phyloP scores from a whole-genome alignment of 2,329 filamentous ascomycete genomes.

The Colletotrichum tropicicola region DNA sequence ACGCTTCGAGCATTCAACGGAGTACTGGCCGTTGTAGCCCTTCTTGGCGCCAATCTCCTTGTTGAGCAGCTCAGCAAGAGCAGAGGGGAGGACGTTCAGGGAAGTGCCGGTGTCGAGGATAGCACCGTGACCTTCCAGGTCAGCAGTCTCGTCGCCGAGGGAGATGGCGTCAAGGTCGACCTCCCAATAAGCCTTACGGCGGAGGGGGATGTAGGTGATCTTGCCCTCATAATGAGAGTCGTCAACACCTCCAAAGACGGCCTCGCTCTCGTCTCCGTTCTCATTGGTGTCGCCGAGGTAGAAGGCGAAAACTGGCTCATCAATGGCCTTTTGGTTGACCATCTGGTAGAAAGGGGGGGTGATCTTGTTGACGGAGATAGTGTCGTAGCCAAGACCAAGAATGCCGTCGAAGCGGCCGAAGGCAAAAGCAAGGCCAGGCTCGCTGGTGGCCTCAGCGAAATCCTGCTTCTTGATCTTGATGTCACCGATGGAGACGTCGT shows the following conservation, averaged over 20 bases:
- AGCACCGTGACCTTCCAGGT: conserved; percentile 93
- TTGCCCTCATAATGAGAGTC: conserved; percentile 83
- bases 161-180: conserved; percentile 93
- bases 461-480: conserved; percentile 87
- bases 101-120: conserved; percentile 99
- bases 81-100: conserved; percentile 90
- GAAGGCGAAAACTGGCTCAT: conserved; percentile 95
- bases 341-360: conserved; percentile 97
- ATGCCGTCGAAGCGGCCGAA: conserved; percentile 99
- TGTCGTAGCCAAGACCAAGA: conserved; percentile 91
- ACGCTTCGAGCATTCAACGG: conserved; percentile 87
- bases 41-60: conserved; percentile 98
- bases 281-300: conserved; percentile 82
- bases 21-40: conserved; percentile 96
- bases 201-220: conserved; percentile 91
- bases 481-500: conserved; percentile 88
- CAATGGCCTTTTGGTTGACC: conserved; percentile 87
- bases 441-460: conserved; percentile 95
- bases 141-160: conserved; percentile 85
- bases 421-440: conserved; percentile 96
- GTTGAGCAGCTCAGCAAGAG: conserved; percentile 95
- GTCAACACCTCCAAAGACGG: conserved; percentile 89
- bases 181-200: conserved; percentile 99
- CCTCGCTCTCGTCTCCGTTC: conserved; percentile 81
- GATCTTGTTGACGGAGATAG: conserved; percentile 96